Percentiles rank a stretch among this genome's conserved stretches.
Evolutionary conservation across 768 basidiomycete genomes (phyloP).

Genomic region (Russula sp.): DNA sequence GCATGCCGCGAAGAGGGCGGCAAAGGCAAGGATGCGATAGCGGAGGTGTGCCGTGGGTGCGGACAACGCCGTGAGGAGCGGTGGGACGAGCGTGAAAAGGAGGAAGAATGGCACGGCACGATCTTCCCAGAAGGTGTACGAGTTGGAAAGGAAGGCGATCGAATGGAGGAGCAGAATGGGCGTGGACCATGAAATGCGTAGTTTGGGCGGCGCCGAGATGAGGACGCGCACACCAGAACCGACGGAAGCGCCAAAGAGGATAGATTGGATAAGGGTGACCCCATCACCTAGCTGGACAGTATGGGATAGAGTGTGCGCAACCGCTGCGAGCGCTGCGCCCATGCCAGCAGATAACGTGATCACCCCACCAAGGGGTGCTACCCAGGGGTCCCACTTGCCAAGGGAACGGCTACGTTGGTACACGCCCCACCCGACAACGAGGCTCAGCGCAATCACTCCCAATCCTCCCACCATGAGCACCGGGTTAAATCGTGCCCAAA

Average conservation of each 20-base stretch:
- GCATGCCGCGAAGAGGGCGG: constrained; percentile 54
- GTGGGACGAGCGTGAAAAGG: constrained; percentile 53
- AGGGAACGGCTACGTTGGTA: constrained; percentile 42
- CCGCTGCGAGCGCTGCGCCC: constrained; percentile 7
- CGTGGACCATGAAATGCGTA: constrained; percentile 25
- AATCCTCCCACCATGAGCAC: constrained; percentile 71
- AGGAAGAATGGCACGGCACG: constrained; percentile 68
- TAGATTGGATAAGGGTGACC: constrained; percentile 16
- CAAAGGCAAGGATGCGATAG: constrained; percentile 67
- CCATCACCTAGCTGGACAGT: constrained; percentile 16
- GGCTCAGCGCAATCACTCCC: constrained; percentile 46
- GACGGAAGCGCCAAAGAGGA: constrained; percentile 26
- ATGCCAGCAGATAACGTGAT: neutral
- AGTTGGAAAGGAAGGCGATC: constrained; percentile 82
- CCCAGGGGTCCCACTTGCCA: constrained; percentile 38
- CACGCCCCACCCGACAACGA: constrained; percentile 47
- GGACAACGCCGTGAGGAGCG: constrained; percentile 51
- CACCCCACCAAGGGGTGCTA: constrained; percentile 21
- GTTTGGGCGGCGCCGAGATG: constrained; percentile 9
- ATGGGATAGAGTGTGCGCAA: neutral
- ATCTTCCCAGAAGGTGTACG: constrained; percentile 98
- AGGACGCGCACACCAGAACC: constrained; percentile 32
- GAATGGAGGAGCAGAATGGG: constrained; percentile 62
- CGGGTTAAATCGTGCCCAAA: constrained; percentile 95
- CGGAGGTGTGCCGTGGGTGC: constrained; percentile 67